Base-by-base conservation (phyloP, 257 asterid genomes). In the Nicotiana noctiflora region DNA sequence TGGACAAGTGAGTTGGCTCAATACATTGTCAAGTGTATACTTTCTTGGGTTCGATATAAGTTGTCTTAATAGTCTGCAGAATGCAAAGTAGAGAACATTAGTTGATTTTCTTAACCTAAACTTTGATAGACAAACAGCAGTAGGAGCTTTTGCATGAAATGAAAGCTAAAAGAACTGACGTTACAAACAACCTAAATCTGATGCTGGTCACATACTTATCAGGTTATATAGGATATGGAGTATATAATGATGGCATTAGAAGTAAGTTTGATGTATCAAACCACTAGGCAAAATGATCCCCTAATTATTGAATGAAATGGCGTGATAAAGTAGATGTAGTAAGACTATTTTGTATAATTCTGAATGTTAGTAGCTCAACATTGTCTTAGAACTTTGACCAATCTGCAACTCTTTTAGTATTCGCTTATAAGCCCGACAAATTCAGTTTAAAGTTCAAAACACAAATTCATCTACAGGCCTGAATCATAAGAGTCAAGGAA, bases 21-120 rank as follows among this genome's bases (percentile, higher is more conserved):
- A 68, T 13, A 91, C 93, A 23, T 80, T 85, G 81, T 95, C 93
- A 1, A 95, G 96, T 0, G 98, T 91, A 89, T 92, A 93, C 86
- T 86, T 95, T 74, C 83, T 88, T 81, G 92, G 97, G 88, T 92
- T 93, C 4, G 92, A 86, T 87, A 93, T 92, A 89, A 95, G 90
- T 81, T 88, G 63, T 13, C 91, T 80, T 95, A 95, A 83, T 64
- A 95, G 83, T 82, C 98, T 95, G 90, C 83, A 87, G 6, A 82
- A 74, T 49, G 61, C 61, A 0, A 74, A 23, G 61, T 44, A 32
- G 27, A 10, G 11, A 82, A 79, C 27, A 25, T 49, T 25, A 75
- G 25, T 4, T 65, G 61, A 32, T 14, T 56, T 25, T n/a, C 77
- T 59, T 21, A 6, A 32, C 31, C 25, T 25, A 13, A 32, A 59